Conservation (phyloP, 176 grass and related monocot genomes). For the Oryza australiensis region DNA sequence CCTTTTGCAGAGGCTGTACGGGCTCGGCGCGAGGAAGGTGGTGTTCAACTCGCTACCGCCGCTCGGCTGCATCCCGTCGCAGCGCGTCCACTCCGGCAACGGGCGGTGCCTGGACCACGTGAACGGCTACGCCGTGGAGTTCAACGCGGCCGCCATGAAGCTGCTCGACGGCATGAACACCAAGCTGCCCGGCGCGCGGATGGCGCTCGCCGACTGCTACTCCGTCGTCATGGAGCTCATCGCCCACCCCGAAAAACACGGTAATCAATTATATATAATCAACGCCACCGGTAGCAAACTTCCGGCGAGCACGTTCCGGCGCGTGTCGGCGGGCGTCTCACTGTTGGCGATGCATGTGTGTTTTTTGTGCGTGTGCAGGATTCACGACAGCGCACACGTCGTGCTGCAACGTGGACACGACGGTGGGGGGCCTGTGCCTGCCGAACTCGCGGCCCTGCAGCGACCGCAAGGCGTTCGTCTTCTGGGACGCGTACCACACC, state of each 20-base stretch:
- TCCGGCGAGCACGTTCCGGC: neutral
- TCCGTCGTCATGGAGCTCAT: slow-evolving; percentile 87
- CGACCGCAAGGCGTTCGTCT: slow-evolving; percentile 78
- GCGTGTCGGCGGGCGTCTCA: neutral
- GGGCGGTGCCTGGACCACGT: slow-evolving; percentile 61
- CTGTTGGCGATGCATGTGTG: neutral
- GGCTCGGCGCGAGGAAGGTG: slow-evolving; percentile 76
- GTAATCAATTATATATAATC: slow-evolving; percentile 37
- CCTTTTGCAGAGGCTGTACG: slow-evolving; percentile 63
- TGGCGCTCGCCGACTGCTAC: slow-evolving; percentile 68
- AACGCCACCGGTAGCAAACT: neutral
- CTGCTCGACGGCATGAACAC: slow-evolving; percentile 59
- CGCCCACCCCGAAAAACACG: slow-evolving; percentile 58
- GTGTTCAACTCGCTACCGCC: slow-evolving; percentile 72
- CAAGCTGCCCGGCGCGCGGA: slow-evolving; percentile 65
- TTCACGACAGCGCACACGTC: slow-evolving; percentile 80
- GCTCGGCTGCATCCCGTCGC: slow-evolving; percentile 88
- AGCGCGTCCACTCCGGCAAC: slow-evolving; percentile 49
- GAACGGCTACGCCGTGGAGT: slow-evolving; percentile 62
- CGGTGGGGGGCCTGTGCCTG: slow-evolving; percentile 73
- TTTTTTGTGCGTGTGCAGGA: slow-evolving; percentile 41
- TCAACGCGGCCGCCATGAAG: slow-evolving; percentile 76
- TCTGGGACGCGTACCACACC: slow-evolving; percentile 98
- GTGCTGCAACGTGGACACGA: slow-evolving; percentile 89
- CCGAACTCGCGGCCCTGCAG: slow-evolving; percentile 66